These are phyloP conservation scores for Cinnamomum micranthum DNA, from an alignment of 164 flowering plant species.

Conservation along the genomic window DNA sequence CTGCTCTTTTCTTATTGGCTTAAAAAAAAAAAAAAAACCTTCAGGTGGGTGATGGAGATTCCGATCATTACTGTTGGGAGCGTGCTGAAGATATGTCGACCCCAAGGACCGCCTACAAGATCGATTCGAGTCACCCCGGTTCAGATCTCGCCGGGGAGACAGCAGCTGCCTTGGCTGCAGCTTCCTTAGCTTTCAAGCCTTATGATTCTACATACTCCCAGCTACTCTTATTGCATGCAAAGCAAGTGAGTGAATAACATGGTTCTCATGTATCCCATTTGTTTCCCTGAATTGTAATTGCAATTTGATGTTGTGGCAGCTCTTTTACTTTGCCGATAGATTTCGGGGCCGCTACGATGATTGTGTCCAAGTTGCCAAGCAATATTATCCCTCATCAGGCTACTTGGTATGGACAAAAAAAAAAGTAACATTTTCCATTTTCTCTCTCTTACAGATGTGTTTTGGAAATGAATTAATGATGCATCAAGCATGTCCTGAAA, in stretches of 20 bases:
- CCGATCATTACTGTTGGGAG: slow-evolving; percentile 85
- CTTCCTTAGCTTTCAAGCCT: slow-evolving; percentile 63
- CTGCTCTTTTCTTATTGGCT: neutral
- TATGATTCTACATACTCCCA: slow-evolving; percentile 53
- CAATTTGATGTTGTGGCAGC: slow-evolving; percentile 33
- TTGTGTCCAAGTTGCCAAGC: slow-evolving; percentile 42
- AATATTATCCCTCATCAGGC: slow-evolving; percentile 71
- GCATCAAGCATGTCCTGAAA: too few relatives aligned
- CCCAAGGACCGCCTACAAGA: slow-evolving; percentile 59
- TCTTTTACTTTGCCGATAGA: slow-evolving; percentile 78
- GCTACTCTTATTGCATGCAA: slow-evolving; percentile 52
- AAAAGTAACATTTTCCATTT: too few relatives aligned
- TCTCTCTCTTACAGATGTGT: neutral
- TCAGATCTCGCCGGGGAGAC: slow-evolving; percentile 86
- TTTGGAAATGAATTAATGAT: neutral
- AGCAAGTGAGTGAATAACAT: slow-evolving; percentile 34
- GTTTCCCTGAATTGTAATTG: neutral
- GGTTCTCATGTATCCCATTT: neutral
- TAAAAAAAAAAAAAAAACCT: neutral
- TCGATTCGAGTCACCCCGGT: slow-evolving; percentile 58
- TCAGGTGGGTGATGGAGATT: slow-evolving; percentile 71
- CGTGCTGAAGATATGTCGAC: slow-evolving; percentile 84
- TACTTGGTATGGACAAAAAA: slow-evolving; percentile 43
- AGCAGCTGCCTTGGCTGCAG: slow-evolving; percentile 86
- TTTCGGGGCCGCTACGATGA: slow-evolving; percentile 67